Evolutionary conservation across 768 basidiomycete species (phyloP), one percentile per base, ranked within the genome.

Genomic region (Kondoa subrosea): DNA sequence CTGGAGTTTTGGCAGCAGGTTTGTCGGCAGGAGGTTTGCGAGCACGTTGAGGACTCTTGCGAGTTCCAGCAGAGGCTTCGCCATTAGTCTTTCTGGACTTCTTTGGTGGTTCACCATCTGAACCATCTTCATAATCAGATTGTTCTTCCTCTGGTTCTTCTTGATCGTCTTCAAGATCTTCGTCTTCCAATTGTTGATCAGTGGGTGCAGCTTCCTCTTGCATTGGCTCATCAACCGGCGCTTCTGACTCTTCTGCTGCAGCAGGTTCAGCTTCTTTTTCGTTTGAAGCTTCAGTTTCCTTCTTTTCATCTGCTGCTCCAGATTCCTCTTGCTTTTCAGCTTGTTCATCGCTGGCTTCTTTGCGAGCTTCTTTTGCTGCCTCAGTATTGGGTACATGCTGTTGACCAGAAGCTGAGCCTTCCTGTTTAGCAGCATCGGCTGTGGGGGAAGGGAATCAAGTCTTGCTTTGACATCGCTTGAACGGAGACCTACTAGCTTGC

Each of bases 351-450:
- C 67, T 68, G 4, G 65, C 67, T 66, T 68, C 67, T 56, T 68
- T 68, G 12, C 67, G 17, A 3, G 67, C 67, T 32, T 40, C 30
- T 27, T 67, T 66, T 32, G 67, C 67, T 56, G 64, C 65, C 16
- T 67, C 66, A n/a, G 67, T 68, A 56, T 68, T 68, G 30, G 32
- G 33, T 14, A 68, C 65, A 56, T 68, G 65, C 61, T 68, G 67
- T 2, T 68, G 65, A 1, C 67, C 67, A 16, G 26, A 4, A 29
- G 57, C 65, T 26, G 26, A 40, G 2, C 67, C 67, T 57, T 68
- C 31, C 14, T 65, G 30, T 40, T 68, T 68, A 30, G 40, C 40
- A 8, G 8, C 21, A 8, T 50, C 40, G 40, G 40, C 40, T 68
- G 65, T 4, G 65, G n/a, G 21, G 40, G 12, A 50, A 50, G 40